Percentiles rank a stretch among this genome's conserved stretches.
phyloP scores from a whole-genome alignment of 1,284 basidiomycete genomes.

The Thelephora terrestris region DNA sequence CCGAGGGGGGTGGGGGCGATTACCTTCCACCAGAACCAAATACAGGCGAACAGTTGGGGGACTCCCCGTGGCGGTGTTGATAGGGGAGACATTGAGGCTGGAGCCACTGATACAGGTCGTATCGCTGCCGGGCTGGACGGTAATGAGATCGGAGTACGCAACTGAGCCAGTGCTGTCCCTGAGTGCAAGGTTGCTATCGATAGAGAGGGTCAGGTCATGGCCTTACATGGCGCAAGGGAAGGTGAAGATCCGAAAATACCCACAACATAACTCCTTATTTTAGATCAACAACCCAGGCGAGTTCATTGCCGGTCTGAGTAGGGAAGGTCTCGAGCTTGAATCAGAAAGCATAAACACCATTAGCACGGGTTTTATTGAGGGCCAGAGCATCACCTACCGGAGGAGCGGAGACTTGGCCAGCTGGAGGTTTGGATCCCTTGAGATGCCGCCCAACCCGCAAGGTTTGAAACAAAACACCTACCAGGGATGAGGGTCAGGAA shows the following conservation, averaged over 20 bases:
- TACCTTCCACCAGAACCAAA: not conserved
- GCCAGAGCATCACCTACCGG: conserved; percentile 33
- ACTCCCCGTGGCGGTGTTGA: conserved; percentile 7
- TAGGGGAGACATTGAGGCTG: conserved; percentile 7
- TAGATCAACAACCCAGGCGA: conserved; percentile 59
- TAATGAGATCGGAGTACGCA: conserved; percentile 47
- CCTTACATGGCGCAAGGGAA: not conserved
- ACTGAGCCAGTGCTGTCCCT: conserved; percentile 50
- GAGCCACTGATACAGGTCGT: conserved; percentile 17
- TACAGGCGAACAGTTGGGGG: not conserved
- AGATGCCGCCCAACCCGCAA: not conserved
- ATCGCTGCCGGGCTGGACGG: conserved; percentile 34
- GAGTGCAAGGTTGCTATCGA: conserved; percentile 37
- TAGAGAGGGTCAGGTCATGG: conserved; percentile 1
- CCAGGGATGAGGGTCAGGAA: conserved; percentile 61
- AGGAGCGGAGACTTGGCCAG: conserved; percentile 41
- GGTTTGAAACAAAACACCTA: conserved; percentile 17
- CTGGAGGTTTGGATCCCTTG: conserved; percentile 22
- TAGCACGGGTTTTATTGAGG: not conserved
- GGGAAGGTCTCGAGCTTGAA: conserved; percentile 54
- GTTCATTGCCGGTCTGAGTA: conserved; percentile 29
- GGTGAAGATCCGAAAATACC: conserved; percentile 16
- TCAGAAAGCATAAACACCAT: not conserved
- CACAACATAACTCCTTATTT: conserved; percentile 44
- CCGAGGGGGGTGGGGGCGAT: no score